phyloP scores from a whole-genome alignment of 495 filamentous ascomycete genomes.

The Extremus antarcticus region DNA sequence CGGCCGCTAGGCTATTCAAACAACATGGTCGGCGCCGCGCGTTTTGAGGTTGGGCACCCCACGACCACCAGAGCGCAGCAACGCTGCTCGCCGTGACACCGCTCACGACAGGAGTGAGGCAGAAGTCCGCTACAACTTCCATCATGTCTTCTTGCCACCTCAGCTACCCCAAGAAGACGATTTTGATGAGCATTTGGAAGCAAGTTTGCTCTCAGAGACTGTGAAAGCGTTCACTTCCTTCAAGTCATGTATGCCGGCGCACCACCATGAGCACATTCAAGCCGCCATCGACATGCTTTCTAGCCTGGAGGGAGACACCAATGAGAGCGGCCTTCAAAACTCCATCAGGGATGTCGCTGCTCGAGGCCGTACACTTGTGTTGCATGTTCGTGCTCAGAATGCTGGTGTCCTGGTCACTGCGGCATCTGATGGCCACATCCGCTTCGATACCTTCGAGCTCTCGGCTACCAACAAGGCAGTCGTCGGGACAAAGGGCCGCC shows the following conservation, averaged over 20 bases:
- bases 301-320: neutral
- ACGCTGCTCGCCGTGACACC: no score
- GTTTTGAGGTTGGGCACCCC: no score
- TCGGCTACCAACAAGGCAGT: slow-evolving; percentile 39
- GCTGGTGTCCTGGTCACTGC: slow-evolving; percentile 43
- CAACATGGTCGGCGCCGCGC: no score
- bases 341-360: neutral
- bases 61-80: no score
- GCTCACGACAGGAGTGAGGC: neutral
- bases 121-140: slow-evolving; percentile 32
- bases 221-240: neutral
- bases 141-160: slow-evolving; percentile 53
- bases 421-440: slow-evolving; percentile 18
- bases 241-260: neutral
- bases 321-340: neutral
- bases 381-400: slow-evolving; percentile 50
- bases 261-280: neutral
- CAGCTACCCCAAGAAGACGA: slow-evolving; percentile 38
- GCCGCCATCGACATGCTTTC: slow-evolving; percentile 2
- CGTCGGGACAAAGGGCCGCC: slow-evolving; percentile 39
- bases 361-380: slow-evolving; percentile 21
- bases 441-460: slow-evolving; percentile 48
- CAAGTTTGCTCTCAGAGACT: neutral
- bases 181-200: slow-evolving; percentile 5
- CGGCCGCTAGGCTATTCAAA: no score